A percentile compares a stretch with the other conserved stretches of the same genome.
Evolutionary conservation across 2,329 filamentous ascomycete genomes (phyloP).

Genomic region (Fusarium sp.): DNA sequence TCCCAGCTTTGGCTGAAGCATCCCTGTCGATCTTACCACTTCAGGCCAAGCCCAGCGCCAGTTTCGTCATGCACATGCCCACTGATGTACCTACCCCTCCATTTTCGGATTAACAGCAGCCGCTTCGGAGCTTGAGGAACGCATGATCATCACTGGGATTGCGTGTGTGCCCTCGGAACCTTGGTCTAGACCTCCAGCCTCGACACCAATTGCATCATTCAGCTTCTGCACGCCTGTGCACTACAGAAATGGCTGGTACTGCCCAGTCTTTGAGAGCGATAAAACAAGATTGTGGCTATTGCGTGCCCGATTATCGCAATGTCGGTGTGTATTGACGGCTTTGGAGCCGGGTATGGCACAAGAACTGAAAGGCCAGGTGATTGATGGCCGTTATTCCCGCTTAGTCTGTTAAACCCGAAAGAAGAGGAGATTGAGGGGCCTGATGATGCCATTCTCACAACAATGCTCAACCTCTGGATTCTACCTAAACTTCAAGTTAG

Average conservation of each 20-base stretch:
- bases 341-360: no score
- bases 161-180: constrained; percentile 13
- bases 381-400: no score
- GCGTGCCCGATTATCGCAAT: not conserved
- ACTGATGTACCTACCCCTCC: not conserved
- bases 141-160: constrained; percentile 20
- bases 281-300: constrained; percentile 30
- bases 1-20: constrained; percentile 13
- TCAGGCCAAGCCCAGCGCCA: constrained; percentile 29
- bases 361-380: no score
- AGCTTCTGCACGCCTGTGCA: not conserved
- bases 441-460: no score
- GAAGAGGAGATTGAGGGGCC: no score
- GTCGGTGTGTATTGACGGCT: no score
- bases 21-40: constrained; percentile 31
- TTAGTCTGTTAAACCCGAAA: no score
- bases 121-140: constrained; percentile 1
- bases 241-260: constrained; percentile 1
- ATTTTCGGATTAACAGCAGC: not conserved
- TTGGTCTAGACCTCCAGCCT: constrained; percentile 4
- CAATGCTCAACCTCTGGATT: no score
- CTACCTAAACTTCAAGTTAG: no score
- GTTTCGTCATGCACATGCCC: constrained; percentile 33
- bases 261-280: not conserved
- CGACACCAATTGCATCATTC: constrained; percentile 33